Percentiles rank a stretch among this genome's conserved stretches.
phyloP scores from a whole-genome alignment of 108 stramenopile genomes.

The Cyclostephanos tholiformis region DNA sequence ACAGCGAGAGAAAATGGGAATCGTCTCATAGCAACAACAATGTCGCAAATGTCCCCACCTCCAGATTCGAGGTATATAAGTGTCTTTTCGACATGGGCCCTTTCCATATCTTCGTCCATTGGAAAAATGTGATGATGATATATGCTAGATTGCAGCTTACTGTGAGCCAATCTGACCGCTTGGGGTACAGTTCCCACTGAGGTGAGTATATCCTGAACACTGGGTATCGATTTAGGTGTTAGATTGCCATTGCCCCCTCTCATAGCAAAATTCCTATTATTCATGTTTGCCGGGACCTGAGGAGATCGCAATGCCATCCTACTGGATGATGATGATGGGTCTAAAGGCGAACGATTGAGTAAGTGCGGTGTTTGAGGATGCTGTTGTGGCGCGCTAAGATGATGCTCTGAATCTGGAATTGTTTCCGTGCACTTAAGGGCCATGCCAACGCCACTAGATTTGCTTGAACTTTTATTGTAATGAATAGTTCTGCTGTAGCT shows the following conservation, averaged over 20 bases:
- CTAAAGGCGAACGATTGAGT: slow-evolving; percentile 5
- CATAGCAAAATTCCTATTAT: neutral
- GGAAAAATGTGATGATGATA: slow-evolving; percentile 46
- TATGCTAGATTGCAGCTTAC: slow-evolving; percentile 40
- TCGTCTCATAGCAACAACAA: slow-evolving; percentile 43
- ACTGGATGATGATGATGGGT: neutral
- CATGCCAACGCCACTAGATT: slow-evolving; percentile 20
- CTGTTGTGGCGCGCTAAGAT: slow-evolving; percentile 1
- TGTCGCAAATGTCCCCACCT: slow-evolving; percentile 41
- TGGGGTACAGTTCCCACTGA: slow-evolving; percentile 10
- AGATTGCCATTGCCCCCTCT: neutral
- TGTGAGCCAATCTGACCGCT: slow-evolving; percentile 30
- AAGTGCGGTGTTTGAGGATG: slow-evolving; percentile 18
- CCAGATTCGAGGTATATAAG: slow-evolving; percentile 40
- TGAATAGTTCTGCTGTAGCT: slow-evolving; percentile 10
- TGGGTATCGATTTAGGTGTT: slow-evolving; percentile 1
- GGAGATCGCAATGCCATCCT: neutral
- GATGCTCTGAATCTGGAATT: neutral
- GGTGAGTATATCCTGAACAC: neutral
- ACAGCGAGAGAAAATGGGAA: slow-evolving; percentile 43
- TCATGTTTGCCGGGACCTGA: slow-evolving; percentile 5
- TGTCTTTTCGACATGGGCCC: slow-evolving; percentile 38
- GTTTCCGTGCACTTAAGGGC: slow-evolving; percentile 24
- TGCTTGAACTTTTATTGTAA: slow-evolving; percentile 16
- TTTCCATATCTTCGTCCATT: slow-evolving; percentile 26